A percentile compares a stretch with the other conserved stretches of the same genome.
phyloP scores from a whole-genome alignment of 2,329 filamentous ascomycete species.

The Phyllosticta ampelicida region DNA sequence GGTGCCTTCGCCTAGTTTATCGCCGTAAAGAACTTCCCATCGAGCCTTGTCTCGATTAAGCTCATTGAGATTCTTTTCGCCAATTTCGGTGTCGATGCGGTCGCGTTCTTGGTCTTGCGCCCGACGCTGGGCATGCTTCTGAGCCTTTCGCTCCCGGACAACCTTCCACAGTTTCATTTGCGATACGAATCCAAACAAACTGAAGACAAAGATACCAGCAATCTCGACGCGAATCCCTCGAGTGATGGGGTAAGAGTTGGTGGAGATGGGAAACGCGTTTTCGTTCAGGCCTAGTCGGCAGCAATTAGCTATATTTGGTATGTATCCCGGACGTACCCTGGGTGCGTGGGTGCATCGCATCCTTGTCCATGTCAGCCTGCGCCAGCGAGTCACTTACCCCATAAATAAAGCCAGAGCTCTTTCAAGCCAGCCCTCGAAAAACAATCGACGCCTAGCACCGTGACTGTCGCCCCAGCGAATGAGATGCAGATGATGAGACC shows the following conservation, averaged over 20 bases:
- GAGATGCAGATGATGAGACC: slow-evolving; percentile 66
- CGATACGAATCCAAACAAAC: slow-evolving; percentile 64
- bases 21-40: slow-evolving; percentile 72
- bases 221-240: slow-evolving; percentile 79
- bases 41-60: slow-evolving; percentile 50
- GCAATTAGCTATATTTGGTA: neutral
- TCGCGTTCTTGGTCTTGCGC: slow-evolving; percentile 49
- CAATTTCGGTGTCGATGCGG: slow-evolving; percentile 58
- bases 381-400: slow-evolving; percentile 43
- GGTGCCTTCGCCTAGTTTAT: slow-evolving; percentile 32
- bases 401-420: slow-evolving; percentile 92
- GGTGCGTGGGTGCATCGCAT: neutral
- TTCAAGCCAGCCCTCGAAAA: slow-evolving; percentile 84
- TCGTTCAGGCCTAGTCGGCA: slow-evolving; percentile 53
- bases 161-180: slow-evolving; percentile 82
- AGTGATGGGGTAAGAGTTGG: slow-evolving; percentile 72
- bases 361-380: neutral
- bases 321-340: neutral
- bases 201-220: slow-evolving; percentile 64
- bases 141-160: slow-evolving; percentile 45
- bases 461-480: slow-evolving; percentile 69
- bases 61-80: slow-evolving; percentile 53
- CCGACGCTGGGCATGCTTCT: slow-evolving; percentile 35
- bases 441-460: slow-evolving; percentile 80
- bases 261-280: slow-evolving; percentile 65